Evolutionary conservation across 2,329 filamentous ascomycete species (phyloP).

Genomic region (Geosmithia putterillii): DNA sequence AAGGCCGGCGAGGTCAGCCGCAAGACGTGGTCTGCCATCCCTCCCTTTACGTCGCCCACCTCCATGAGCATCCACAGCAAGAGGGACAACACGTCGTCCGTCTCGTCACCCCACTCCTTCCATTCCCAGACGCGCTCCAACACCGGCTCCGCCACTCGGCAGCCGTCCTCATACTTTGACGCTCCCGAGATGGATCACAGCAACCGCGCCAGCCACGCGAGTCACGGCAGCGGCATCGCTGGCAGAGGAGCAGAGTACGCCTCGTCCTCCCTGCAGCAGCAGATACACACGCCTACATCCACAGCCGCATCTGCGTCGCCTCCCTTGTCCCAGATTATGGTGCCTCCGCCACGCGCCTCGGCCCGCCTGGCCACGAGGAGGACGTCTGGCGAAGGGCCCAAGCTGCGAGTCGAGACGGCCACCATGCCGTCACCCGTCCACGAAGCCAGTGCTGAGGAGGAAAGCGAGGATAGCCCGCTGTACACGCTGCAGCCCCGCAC

Average conservation of each 20-base stretch:
- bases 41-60: conserved; percentile 3
- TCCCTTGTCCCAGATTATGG: not conserved
- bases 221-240: no score
- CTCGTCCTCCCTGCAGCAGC: not conserved
- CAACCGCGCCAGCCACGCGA: no score
- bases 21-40: conserved; percentile 40
- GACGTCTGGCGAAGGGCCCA: not conserved
- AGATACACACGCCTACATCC: no score
- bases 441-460: conserved; percentile 1
- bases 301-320: no score
- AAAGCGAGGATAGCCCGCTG: conserved; percentile 22
- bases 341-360: not conserved
- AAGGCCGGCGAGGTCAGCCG: conserved; percentile 75
- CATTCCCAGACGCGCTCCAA: not conserved
- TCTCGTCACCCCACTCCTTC: conserved; percentile 3
- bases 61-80: not conserved
- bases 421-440: not conserved
- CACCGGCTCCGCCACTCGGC: not conserved
- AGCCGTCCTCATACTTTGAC: not conserved
- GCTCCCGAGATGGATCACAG: not conserved
- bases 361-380: not conserved
- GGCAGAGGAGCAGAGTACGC: not conserved
- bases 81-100: conserved; percentile 1
- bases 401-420: not conserved
- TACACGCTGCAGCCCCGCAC: conserved; percentile 45